These are phyloP conservation scores for Centella asiatica DNA, from an alignment of 129 eudicot species.

Conservation along the genomic window DNA sequence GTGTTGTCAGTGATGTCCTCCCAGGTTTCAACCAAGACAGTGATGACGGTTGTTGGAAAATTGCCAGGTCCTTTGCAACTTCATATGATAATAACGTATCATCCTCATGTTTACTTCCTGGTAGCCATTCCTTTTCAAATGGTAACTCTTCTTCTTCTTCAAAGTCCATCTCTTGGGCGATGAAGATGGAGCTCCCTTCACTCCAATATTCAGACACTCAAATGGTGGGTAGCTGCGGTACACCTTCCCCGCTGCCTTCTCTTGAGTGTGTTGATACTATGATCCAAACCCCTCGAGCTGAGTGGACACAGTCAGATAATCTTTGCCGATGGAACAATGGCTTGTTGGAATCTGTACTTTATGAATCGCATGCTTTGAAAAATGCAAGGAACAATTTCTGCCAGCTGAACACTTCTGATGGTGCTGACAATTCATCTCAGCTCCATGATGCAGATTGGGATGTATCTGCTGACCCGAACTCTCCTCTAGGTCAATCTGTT, in stretches of 20 bases:
- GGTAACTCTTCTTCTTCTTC: constrained; percentile 35
- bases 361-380: constrained; percentile 24
- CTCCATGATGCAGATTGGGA: constrained; percentile 18
- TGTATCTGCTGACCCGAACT: constrained; percentile 15
- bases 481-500: constrained; percentile 24
- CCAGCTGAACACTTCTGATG: constrained; percentile 12
- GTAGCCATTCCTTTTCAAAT: constrained; percentile 35
- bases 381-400: constrained; percentile 17
- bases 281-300: constrained; percentile 28
- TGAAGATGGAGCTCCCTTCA: constrained; percentile 62
- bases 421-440: constrained; percentile 15
- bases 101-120: constrained; percentile 11
- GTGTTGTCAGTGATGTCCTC: constrained; percentile 7
- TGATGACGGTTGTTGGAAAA: constrained; percentile 12
- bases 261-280: constrained; percentile 35
- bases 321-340: constrained; percentile 34
- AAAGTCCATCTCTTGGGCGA: constrained; percentile 26
- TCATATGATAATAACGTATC: constrained; percentile 7
- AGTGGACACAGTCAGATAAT: constrained; percentile 19
- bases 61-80: constrained; percentile 15
- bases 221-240: constrained; percentile 24
- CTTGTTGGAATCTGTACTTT: constrained; percentile 35
- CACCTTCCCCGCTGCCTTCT: constrained; percentile 20
- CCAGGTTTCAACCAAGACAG: constrained; percentile 16
- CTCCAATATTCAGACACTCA: constrained; percentile 36